These are phyloP conservation scores for Citrus inodora DNA, from an alignment of 345 rosid species.

Conservation along the genomic window DNA sequence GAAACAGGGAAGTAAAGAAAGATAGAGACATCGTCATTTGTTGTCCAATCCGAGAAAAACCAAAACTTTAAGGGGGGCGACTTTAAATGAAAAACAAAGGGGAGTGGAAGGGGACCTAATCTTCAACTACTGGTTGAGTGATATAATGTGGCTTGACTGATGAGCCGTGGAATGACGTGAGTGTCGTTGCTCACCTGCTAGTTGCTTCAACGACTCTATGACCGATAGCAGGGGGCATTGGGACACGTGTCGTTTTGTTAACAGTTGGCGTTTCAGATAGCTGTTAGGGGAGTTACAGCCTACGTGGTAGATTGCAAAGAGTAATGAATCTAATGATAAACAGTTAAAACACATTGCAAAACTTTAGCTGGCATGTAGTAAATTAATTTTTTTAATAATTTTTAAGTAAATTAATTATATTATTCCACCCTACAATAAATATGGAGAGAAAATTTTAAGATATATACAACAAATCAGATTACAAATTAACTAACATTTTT, in stretches of 20 bases:
- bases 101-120: neutral
- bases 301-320: neutral
- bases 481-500: too few relatives aligned
- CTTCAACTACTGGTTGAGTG: constrained; percentile 4
- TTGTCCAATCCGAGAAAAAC: neutral
- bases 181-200: neutral
- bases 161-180: neutral
- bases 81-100: neutral
- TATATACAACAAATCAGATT: too few relatives aligned
- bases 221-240: neutral
- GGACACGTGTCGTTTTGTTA: neutral
- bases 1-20: constrained; percentile 29
- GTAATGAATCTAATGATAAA: too few relatives aligned
- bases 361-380: too few relatives aligned
- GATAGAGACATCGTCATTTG: constrained; percentile 16
- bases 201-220: neutral
- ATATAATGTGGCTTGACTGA: neutral
- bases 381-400: too few relatives aligned
- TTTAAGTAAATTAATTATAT: too few relatives aligned
- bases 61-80: neutral
- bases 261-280: neutral
- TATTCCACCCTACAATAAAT: too few relatives aligned
- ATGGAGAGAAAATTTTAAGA: too few relatives aligned
- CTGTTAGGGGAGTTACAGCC: neutral
- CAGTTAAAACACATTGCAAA: too few relatives aligned